A percentile compares a stretch with the other conserved stretches of the same genome.
Conservation (phyloP, 176 grass and related monocot species). For the Pontederia crassipes region DNA sequence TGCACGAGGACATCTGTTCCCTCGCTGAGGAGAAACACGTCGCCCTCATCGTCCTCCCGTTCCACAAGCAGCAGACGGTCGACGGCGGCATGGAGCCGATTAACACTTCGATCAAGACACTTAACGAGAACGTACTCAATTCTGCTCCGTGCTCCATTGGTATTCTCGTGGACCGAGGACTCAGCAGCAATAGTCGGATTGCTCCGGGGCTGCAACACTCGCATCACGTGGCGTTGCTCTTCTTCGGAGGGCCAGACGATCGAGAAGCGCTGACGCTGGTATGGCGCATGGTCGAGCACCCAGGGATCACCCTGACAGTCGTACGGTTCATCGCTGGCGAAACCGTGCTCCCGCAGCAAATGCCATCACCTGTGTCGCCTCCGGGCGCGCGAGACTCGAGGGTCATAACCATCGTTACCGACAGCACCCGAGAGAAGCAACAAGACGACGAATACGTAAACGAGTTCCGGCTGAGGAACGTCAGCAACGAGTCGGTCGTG, state of each 20-base stretch:
- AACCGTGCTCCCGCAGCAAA: not conserved
- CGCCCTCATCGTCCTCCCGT: slow-evolving; percentile 31
- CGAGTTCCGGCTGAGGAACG: slow-evolving; percentile 34
- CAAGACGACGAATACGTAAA: slow-evolving; percentile 52
- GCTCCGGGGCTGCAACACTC: not conserved
- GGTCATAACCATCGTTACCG: slow-evolving; percentile 37
- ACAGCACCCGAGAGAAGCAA: slow-evolving; percentile 24
- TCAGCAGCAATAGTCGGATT: not conserved
- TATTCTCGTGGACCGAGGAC: slow-evolving; percentile 34
- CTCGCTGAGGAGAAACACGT: slow-evolving; percentile 28
- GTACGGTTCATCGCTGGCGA: slow-evolving; percentile 39
- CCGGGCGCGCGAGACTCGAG: slow-evolving; percentile 14
- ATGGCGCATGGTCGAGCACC: slow-evolving; percentile 50
- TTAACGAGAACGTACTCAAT: slow-evolving; percentile 26
- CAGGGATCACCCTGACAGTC: slow-evolving; percentile 50
- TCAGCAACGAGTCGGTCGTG: slow-evolving; percentile 26
- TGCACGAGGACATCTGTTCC: slow-evolving; percentile 28
- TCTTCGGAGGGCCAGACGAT: slow-evolving; percentile 43
- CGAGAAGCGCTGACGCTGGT: slow-evolving; percentile 60
- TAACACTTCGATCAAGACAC: slow-evolving; percentile 13
- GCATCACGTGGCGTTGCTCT: slow-evolving; percentile 26
- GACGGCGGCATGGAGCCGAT: slow-evolving; percentile 30
- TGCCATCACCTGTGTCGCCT: not conserved
- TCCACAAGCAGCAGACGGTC: slow-evolving; percentile 32
- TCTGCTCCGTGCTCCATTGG: slow-evolving; percentile 29